A percentile compares a stretch with the other conserved stretches of the same genome.
Evolutionary conservation across 2,329 filamentous ascomycete species (phyloP).

Genomic region (Trichoderma sp.): DNA sequence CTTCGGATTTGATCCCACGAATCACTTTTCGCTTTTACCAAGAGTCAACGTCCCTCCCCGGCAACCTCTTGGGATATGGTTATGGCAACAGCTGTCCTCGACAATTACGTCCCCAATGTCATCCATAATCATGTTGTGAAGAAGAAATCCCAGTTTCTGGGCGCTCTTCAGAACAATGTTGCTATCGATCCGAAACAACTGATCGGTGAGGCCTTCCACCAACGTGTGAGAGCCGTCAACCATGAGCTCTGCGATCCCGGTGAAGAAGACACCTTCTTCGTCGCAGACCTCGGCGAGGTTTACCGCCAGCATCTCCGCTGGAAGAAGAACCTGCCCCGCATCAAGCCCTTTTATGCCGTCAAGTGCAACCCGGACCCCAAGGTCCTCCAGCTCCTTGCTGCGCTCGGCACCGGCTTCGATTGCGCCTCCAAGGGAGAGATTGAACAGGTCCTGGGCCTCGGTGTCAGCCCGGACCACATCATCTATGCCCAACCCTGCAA

Average conservation of each 20-base stretch:
- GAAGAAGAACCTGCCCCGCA: slow-evolving; percentile 89
- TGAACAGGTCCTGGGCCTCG: slow-evolving; percentile 82
- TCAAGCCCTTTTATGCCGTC: slow-evolving; percentile 97
- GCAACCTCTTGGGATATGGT: slow-evolving; percentile 57
- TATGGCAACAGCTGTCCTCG: slow-evolving; percentile 64
- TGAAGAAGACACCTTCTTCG: slow-evolving; percentile 97
- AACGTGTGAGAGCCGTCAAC: slow-evolving; percentile 81
- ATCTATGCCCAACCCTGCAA: slow-evolving; percentile 99
- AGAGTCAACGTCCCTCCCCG: slow-evolving; percentile 20
- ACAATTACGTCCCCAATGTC: slow-evolving; percentile 54
- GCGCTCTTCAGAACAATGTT: slow-evolving; percentile 47
- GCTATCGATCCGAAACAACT: slow-evolving; percentile 68
- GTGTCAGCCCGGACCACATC: slow-evolving; percentile 84
- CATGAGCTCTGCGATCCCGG: slow-evolving; percentile 85
- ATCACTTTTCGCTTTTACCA: neutral
- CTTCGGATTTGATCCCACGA: slow-evolving; percentile 17
- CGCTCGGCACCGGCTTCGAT: slow-evolving; percentile 92
- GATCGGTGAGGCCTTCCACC: slow-evolving; percentile 84
- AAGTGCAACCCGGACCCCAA: slow-evolving; percentile 97
- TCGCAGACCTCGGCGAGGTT: slow-evolving; percentile 95
- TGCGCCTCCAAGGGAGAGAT: slow-evolving; percentile 98
- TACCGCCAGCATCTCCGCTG: slow-evolving; percentile 98
- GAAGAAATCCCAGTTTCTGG: slow-evolving; percentile 48
- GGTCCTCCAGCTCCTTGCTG: slow-evolving; percentile 83
- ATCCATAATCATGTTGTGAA: slow-evolving; percentile 52